Evolutionary conservation across 1,284 basidiomycete genomes (phyloP).

Genomic region (Cutaneotrichosporon sp.): DNA sequence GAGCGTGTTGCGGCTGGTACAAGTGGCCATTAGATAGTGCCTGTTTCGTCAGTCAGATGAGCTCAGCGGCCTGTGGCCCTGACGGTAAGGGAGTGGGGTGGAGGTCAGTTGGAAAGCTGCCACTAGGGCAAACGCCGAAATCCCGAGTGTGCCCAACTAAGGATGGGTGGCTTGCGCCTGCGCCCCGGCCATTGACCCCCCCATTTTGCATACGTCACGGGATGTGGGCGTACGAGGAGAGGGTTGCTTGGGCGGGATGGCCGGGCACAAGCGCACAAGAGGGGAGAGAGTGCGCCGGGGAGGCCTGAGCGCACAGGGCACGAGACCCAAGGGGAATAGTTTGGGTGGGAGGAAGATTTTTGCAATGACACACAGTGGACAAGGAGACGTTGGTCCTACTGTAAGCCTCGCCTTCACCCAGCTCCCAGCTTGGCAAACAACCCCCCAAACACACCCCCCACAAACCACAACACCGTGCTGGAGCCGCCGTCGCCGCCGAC

Average conservation of each 20-base stretch:
- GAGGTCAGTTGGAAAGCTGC: neutral
- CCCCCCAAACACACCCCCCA: neutral
- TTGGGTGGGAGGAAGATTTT: too few relatives aligned
- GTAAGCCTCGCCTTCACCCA: neutral
- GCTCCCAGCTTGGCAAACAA: neutral
- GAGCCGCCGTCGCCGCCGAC: slow-evolving; percentile 5
- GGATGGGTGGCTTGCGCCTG: too few relatives aligned
- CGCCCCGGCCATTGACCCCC: too few relatives aligned
- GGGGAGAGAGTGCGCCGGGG: too few relatives aligned
- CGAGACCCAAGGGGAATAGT: too few relatives aligned
- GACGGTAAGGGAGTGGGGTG: neutral
- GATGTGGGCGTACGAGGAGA: too few relatives aligned
- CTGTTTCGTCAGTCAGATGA: neutral
- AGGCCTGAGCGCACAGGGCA: too few relatives aligned
- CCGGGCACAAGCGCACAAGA: too few relatives aligned
- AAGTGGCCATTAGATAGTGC: neutral
- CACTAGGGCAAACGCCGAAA: too few relatives aligned
- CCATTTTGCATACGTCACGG: too few relatives aligned
- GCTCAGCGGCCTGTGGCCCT: neutral
- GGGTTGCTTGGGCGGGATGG: too few relatives aligned
- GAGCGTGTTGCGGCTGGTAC: neutral
- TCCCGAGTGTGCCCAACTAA: too few relatives aligned
- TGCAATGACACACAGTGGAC: neutral
- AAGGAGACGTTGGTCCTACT: neutral
- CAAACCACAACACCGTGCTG: neutral